Percentiles rank a stretch among this genome's conserved stretches.
Evolutionary conservation across 306 rosid species (phyloP).

Genomic region (Gillenia trifoliata): DNA sequence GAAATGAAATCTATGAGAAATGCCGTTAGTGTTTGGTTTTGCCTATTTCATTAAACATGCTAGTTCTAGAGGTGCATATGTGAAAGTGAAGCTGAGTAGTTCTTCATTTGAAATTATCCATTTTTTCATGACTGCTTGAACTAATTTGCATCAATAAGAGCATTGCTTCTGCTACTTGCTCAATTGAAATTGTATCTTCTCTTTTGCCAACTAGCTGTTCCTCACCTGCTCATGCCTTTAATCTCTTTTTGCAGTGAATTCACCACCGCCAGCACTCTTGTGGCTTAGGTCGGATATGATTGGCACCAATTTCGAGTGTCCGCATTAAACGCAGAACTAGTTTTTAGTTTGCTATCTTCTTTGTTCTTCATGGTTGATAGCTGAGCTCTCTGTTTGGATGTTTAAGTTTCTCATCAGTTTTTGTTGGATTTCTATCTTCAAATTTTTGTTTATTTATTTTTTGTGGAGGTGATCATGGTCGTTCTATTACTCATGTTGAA

Average conservation of each 20-base stretch:
- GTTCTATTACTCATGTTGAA: no score
- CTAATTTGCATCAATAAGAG: not conserved
- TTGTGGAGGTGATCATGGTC: no score
- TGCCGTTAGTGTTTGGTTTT: no score
- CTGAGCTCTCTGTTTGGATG: no score
- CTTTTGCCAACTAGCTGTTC: not conserved
- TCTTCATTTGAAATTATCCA: not conserved
- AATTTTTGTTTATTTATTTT: no score
- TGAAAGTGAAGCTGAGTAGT: not conserved
- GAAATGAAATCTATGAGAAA: not conserved
- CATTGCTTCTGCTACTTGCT: not conserved
- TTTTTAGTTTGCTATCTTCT: slow-evolving; percentile 1
- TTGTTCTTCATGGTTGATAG: slow-evolving; percentile 5
- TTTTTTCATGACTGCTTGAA: not conserved
- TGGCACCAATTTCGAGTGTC: slow-evolving; percentile 15
- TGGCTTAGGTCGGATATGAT: slow-evolving; percentile 41
- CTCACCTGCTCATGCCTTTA: not conserved
- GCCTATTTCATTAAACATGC: no score
- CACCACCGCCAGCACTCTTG: slow-evolving; percentile 70
- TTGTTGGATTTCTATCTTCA: no score
- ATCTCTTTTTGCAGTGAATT: slow-evolving; percentile 40
- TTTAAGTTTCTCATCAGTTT: no score
- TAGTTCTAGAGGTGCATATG: no score
- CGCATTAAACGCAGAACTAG: slow-evolving; percentile 5
- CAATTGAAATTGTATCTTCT: not conserved